Evolutionary conservation across 2,329 filamentous ascomycete species (phyloP).

Genomic region (Cordyceps pruinosa): DNA sequence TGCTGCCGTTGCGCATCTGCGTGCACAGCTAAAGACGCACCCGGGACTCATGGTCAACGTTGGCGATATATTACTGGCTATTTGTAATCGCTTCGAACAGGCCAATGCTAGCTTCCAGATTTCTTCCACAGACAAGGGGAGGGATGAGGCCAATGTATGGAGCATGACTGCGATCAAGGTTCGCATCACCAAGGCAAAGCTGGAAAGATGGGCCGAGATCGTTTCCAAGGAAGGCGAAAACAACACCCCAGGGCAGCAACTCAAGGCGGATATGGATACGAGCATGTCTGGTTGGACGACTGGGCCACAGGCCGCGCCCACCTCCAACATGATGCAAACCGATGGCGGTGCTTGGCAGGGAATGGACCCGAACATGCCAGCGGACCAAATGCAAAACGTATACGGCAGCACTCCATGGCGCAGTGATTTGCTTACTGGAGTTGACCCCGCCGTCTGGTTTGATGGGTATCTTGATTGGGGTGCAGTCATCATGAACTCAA

Average conservation of each 20-base stretch:
- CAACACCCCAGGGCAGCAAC: conserved; percentile 17
- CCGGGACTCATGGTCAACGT: conserved; percentile 40
- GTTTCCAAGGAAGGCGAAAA: conserved; percentile 31
- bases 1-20: conserved; percentile 33
- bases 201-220: conserved; percentile 41
- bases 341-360: conserved; percentile 8
- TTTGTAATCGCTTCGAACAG: conserved; percentile 38
- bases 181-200: conserved; percentile 37
- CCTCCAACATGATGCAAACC: background rate
- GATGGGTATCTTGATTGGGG: conserved; percentile 31
- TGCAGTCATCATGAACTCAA: conserved; percentile 25
- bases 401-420: conserved; percentile 24
- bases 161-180: conserved; percentile 42
- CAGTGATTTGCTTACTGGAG: conserved; percentile 25
- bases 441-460: conserved; percentile 29
- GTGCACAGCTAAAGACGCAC: conserved; percentile 35
- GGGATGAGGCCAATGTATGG: conserved; percentile 40
- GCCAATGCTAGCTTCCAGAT: conserved; percentile 31
- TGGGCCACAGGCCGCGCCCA: background rate
- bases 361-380: conserved; percentile 16
- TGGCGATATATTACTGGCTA: conserved; percentile 32
- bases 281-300: conserved; percentile 12
- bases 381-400: conserved; percentile 22
- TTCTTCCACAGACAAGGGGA: conserved; percentile 24
- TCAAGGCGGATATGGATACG: conserved; percentile 15